Base-by-base conservation (phyloP, 257 asterid genomes). In the Petrea volubilis region DNA sequence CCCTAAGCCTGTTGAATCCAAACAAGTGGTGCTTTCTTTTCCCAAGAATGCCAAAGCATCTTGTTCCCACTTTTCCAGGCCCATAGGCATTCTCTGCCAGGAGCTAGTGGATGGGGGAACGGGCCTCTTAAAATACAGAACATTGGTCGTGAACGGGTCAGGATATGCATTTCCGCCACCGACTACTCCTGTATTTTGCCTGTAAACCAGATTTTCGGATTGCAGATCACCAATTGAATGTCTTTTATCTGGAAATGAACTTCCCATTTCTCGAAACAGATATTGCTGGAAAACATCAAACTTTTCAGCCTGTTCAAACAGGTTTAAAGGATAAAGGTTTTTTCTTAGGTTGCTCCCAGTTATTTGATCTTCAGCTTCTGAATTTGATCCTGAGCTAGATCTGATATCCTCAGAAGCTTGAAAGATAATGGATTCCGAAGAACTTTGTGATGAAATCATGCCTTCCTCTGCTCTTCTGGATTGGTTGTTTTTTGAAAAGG, bases 391-490 rank as follows among this genome's bases (percentile, higher is more conserved):
- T 12, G 83, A 75, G 77, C 81, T 78, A 74, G 83, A 82, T 68
- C 81, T 82, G 83, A 82, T 75, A 64, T 82, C 86, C 57, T 78
- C 91, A 67, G 76, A 77, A 68, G 84, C 85, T 74, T 86, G 92
- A 74, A 77, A 79, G 63, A 68, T 60, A 36, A 72, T 34, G 60
- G 93, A 86, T 34, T 82, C 90, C 11, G 90, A 80, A 76, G 92
- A 86, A 80, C 77, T 88, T 79, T 87, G 96, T 66, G 93, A 83
- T 67, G 90, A 86, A 66, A 81, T 69, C 41, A 76, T 83, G 31
- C 83, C 82, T 69, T 85, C 89, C 73, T 80, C 84, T 18, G 68
- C 55, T 65, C 76, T 79, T 60, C 66, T 62, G 67, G 44, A 60
- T 63, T 76, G 78, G 62, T 77, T 77, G 66, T 80, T 69, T 61